Base-by-base conservation (phyloP, 768 basidiomycete genomes). In the Trametes cubensis region DNA sequence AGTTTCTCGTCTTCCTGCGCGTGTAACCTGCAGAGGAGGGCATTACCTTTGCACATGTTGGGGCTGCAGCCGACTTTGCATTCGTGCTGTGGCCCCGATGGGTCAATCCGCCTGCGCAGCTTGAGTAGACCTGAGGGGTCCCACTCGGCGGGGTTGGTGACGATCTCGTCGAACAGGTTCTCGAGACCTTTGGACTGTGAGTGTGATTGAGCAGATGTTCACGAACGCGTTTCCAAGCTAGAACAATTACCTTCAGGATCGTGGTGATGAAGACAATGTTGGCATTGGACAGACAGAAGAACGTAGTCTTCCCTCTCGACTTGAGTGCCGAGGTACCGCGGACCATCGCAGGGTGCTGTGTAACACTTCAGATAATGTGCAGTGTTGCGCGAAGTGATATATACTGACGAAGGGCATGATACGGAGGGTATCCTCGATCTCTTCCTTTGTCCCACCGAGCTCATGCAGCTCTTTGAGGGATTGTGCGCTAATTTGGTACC, bases 31-130 rank as follows among this genome's bases (percentile, higher is more conserved):
- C 34, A 11, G 6, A 49, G 30, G 10, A 14, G 10, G 8, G 20
- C 56, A 44, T 20, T 20, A 87, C 93, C 94, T 80, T 99, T 99
- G 81, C 97, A 99, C 95, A 99, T 97, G 79, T 99, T 98, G 15
- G 88, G 84, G 59, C 88, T 87, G 78, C 97, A 99, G 6, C 96
- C 96, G 54, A 96, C 82, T 46, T 78, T 79, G 76, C 97, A 99
- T 7, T 70, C 72, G 73, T 98, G 97, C 61, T 94, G 94, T 1
- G 86, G 86, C 1, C 85, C 91, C 21, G 77, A 67, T 13, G 92
- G 91, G 61, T 88, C 89, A 45, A 98, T 79, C 46, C 89, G 82
- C 15, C 95, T 83, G 30, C 84, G 81, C 49, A 99, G 76, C 59
- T 87, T 84, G 57, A 98, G 85, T 6, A 90, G 79, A 39, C 90